These are phyloP conservation scores for Adansonia madagascariensis DNA, from an alignment of 441 rosid genomes.

Conservation along the genomic window DNA sequence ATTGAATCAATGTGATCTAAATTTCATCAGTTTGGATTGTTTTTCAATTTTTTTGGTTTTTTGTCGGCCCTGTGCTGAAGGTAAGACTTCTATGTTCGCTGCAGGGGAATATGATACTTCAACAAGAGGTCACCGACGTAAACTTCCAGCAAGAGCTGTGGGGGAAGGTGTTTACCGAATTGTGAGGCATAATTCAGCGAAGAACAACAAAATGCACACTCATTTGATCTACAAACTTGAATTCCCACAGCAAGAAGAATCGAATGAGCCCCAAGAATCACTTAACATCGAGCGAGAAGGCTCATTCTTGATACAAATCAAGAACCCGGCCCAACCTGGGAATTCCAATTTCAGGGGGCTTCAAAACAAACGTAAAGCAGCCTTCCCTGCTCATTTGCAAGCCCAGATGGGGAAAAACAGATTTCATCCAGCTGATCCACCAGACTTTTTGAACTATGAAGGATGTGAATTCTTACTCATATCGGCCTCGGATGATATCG, in stretches of 20 bases:
- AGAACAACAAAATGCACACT: conserved; percentile 52
- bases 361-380: conserved; percentile 61
- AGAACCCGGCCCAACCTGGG: conserved; percentile 58
- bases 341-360: conserved; percentile 50
- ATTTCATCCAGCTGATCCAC: conserved; percentile 61
- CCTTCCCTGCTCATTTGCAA: conserved; percentile 70
- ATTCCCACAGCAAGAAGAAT: conserved; percentile 44
- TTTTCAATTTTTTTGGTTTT: no score
- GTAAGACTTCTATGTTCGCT: not conserved
- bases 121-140: conserved; percentile 59
- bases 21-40: no score
- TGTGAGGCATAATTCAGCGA: conserved; percentile 52
- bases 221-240: conserved; percentile 74
- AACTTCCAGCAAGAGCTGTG: conserved; percentile 51
- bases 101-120: conserved; percentile 69
- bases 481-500: conserved; percentile 62
- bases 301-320: conserved; percentile 66
- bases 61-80: not conserved
- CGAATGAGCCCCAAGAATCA: conserved; percentile 62
- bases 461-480: conserved; percentile 77
- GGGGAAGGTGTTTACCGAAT: conserved; percentile 73
- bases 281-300: conserved; percentile 66
- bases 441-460: conserved; percentile 66
- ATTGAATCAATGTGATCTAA: no score
- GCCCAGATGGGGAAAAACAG: conserved; percentile 52